Base-by-base conservation (phyloP, 495 filamentous ascomycete species). In the Penicillium coprophilum region DNA sequence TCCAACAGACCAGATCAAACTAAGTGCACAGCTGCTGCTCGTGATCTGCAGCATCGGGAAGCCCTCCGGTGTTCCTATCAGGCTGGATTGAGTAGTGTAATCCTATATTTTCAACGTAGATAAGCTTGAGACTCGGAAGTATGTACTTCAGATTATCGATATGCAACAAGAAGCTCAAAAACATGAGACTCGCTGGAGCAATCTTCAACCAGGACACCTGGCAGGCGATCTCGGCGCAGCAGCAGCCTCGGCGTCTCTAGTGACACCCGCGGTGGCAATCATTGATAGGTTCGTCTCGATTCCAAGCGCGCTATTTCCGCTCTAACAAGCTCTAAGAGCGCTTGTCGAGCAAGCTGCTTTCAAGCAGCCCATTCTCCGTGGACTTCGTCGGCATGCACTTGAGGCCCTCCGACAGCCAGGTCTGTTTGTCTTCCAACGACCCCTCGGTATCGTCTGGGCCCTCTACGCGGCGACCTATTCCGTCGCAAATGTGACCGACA, bases 401-500 rank as follows among this genome's bases (percentile, higher is more conserved):
- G 47, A 28, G 20, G 65, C 66, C 3, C 54, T 71, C 13, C 58
- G 52, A 41, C 34, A 54, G 30, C 64, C 68, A 4, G 30, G 48
- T 0, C 44, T 55, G 17, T 73, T 73, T 39, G 24, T 67, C 17
- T 59, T 66, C 38, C 59, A 64, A 44, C 47, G 60, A 4, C 65
- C 72, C 4, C 62, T 65, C 28, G 63, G 65, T 13, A 50, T 69
- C 9, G 59, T 68, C 27, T 72, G 70, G 65, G 55, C 66, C 1
- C 57, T 75, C 12, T 75, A 73, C 21, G 67, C 57, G 28, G 60
- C 67, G 11, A 75, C 72, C 1, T 75, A 68, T 46, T 53, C 57
- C 15, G 68, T 71, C 20, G 72, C 72, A 20, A 75, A 75, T 49
- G 51, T 57, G 8, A 49, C 63, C 23, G 71, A 75, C 34, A 72